Base-by-base conservation (phyloP, 768 basidiomycete genomes). In the Boletus subparvulus region DNA sequence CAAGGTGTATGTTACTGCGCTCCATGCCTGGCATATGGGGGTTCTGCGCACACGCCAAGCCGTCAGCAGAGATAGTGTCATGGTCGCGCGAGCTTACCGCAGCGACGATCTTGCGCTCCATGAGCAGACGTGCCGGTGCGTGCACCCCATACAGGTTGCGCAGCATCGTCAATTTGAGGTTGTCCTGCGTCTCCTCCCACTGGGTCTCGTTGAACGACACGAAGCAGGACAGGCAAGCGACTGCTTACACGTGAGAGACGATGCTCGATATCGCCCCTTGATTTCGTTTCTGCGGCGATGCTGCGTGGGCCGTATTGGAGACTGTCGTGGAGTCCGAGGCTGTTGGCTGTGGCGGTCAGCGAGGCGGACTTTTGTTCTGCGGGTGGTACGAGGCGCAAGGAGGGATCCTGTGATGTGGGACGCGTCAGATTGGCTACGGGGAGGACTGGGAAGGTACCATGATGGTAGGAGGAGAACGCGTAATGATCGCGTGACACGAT, bases 111-210 rank as follows among this genome's bases (percentile, higher is more conserved):
- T 88, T 89, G 67, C 94, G 84, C 73, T 99, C 97, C 97, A 98
- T 98, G 61, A 97, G 78, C 50, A 85, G 78, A 32, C 95, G 83
- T 73, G 96, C 83, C 2, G 97, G 97, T 19, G 90, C 86, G 68
- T 93, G 92, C 63, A 98, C 71, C 36, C 97, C 97, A 66, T 87
- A 88, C 33, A 88, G 69, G 71, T 92, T 86, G 44, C 95, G 85
- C 68, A 93, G 83, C 74, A 96, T 77, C 47, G 84, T 94, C 55
- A 98, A 78, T 69, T 88, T 88, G 48, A 94, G 69, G 71, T 88
- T 89, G 71, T 93, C 89, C 71, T 97, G 94, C 9, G 95, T 94
- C 61, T 85, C 86, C 50, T 94, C 88, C 97, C 97, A 98, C 96
- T 98, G 61, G 43, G 40, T 56, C 30, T 51, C 10, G 6, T 63